phyloP scores from a whole-genome alignment of 129 eudicot species.

The Smallanthus sonchifolius region DNA sequence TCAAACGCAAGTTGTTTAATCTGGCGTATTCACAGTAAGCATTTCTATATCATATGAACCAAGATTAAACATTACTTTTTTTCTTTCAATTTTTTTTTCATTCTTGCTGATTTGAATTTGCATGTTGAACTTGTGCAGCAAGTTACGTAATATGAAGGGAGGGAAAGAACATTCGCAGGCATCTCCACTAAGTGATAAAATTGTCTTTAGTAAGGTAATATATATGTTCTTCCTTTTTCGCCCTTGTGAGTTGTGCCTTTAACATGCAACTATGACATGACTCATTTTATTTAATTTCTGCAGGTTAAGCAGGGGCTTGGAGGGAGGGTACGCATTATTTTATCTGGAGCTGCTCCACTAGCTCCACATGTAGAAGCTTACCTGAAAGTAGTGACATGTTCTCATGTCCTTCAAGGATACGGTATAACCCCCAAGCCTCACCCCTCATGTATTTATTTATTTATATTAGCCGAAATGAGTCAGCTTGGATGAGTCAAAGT shows the following conservation, averaged over 20 bases:
- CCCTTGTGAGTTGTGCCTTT: not conserved
- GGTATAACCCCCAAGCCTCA: slow-evolving; percentile 28
- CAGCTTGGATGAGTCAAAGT: not conserved
- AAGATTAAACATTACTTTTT: not conserved
- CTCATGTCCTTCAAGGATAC: slow-evolving; percentile 79
- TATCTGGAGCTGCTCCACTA: slow-evolving; percentile 83
- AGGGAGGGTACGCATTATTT: slow-evolving; percentile 61
- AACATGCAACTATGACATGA: not conserved
- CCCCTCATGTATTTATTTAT: not conserved
- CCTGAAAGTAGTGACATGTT: slow-evolving; percentile 66
- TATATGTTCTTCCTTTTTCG: not conserved
- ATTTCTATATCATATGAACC: not conserved
- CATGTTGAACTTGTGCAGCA: slow-evolving; percentile 49
- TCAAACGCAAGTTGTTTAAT: slow-evolving; percentile 60
- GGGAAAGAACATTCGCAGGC: slow-evolving; percentile 77
- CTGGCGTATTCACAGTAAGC: slow-evolving; percentile 72
- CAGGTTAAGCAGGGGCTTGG: slow-evolving; percentile 77
- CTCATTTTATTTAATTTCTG: not conserved
- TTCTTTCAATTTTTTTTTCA: not conserved
- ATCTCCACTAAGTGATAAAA: slow-evolving; percentile 70
- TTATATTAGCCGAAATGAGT: not conserved
- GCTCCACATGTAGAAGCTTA: slow-evolving; percentile 74
- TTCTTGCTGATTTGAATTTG: not conserved
- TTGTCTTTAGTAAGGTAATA: slow-evolving; percentile 84
- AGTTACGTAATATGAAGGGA: slow-evolving; percentile 55